A percentile compares a stretch with the other conserved stretches of the same genome.
phyloP scores from a whole-genome alignment of 2,329 filamentous ascomycete genomes.

The Teratosphaeria pseudoeucalypti region DNA sequence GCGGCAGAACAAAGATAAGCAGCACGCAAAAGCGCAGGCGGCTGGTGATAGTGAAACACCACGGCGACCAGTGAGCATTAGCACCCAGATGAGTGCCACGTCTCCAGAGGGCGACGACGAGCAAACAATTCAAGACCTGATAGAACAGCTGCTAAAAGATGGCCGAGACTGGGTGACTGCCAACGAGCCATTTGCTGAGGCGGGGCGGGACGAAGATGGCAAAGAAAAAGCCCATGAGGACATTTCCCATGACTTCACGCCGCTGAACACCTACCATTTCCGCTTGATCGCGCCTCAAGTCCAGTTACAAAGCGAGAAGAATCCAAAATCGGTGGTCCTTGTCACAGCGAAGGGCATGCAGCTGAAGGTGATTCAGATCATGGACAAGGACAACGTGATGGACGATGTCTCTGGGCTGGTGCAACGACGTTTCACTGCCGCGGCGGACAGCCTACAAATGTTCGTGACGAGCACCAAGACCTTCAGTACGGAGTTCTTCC shows the following conservation, averaged over 20 bases:
- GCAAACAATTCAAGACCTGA: conserved; percentile 67
- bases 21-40: neutral
- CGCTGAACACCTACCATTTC: conserved; percentile 89
- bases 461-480: conserved; percentile 93
- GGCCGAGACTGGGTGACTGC: conserved; percentile 71
- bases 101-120: conserved; percentile 47
- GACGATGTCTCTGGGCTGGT: conserved; percentile 93
- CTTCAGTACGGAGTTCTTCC: conserved; percentile 71
- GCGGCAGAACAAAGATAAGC: conserved; percentile 60
- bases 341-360: conserved; percentile 97
- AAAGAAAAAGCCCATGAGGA: conserved; percentile 44
- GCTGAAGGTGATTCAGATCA: conserved; percentile 91
- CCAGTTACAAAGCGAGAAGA: conserved; percentile 96
- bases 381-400: conserved; percentile 87
- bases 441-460: conserved; percentile 97
- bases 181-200: conserved; percentile 44
- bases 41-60: conserved; percentile 6
- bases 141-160: conserved; percentile 75
- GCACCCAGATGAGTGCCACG: conserved; percentile 18
- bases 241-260: conserved; percentile 76
- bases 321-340: conserved; percentile 91
- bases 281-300: conserved; percentile 95
- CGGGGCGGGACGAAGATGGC: conserved; percentile 27
- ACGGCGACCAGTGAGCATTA: conserved; percentile 15
- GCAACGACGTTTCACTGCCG: conserved; percentile 83